Percentiles rank a stretch among this genome's conserved stretches.
Evolutionary conservation across 78 protist species (phyloP).

Genomic region (Protostelium mycophagum): DNA sequence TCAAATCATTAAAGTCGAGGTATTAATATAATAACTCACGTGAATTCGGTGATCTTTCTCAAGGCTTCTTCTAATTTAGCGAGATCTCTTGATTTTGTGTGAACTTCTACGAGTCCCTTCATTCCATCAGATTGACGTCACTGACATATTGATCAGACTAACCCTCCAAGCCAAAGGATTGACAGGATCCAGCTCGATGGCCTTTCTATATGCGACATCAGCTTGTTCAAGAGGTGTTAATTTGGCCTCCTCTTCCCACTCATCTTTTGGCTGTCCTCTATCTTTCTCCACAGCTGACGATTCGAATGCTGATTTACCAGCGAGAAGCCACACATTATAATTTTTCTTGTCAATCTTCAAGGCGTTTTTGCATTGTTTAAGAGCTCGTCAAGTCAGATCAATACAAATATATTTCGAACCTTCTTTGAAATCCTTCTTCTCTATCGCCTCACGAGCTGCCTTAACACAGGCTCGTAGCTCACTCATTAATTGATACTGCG

Average conservation of each 20-base stretch:
- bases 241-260: background rate
- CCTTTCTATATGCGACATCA: background rate
- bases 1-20: background rate
- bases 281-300: background rate
- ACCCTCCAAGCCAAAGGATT: background rate
- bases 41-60: background rate
- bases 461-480: background rate
- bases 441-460: background rate
- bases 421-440: background rate
- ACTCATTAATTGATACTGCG: no score
- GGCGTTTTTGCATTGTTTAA: background rate
- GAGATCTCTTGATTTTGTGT: background rate
- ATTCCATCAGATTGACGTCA: background rate
- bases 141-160: background rate
- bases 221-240: background rate
- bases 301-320: background rate
- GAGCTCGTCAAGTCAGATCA: background rate
- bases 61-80: background rate
- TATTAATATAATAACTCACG: background rate
- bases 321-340: background rate
- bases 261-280: no score
- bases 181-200: background rate
- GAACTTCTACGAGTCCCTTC: background rate
- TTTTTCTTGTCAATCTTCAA: background rate
- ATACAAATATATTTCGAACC: no score